Evolutionary conservation across 768 basidiomycete genomes (phyloP).

Genomic region (Grammothele lineata): DNA sequence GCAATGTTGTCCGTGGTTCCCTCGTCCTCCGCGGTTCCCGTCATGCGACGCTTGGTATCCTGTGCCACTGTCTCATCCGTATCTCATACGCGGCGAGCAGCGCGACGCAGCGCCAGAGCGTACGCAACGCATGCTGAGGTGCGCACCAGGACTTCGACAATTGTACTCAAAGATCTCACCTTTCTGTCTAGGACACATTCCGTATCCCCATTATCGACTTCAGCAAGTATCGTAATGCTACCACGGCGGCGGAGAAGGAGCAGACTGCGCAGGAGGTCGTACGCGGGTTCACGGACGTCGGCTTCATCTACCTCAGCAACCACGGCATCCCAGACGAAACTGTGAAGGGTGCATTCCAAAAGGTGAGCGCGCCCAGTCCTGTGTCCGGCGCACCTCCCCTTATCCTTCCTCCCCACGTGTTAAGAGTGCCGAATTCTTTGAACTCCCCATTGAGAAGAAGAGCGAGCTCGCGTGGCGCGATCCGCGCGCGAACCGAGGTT

Average conservation of each 20-base stretch:
- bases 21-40: conserved; percentile 1
- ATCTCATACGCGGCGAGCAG: not conserved
- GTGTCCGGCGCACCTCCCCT: too few relatives aligned
- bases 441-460: conserved; percentile 52
- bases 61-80: not conserved
- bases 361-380: conserved; percentile 37
- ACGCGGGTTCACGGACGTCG: conserved; percentile 72
- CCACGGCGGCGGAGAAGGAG: conserved; percentile 52
- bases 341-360: conserved; percentile 57
- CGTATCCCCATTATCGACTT: conserved; percentile 79
- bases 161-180: not conserved
- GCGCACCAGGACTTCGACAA: too few relatives aligned
- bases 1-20: too few relatives aligned
- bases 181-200: conserved; percentile 14
- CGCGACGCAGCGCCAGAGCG: not conserved
- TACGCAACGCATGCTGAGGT: conserved; percentile 13
- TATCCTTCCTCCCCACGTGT: not conserved
- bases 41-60: conserved; percentile 2
- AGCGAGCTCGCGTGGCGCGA: conserved; percentile 74
- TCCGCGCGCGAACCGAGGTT: conserved; percentile 82
- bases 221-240: conserved; percentile 52
- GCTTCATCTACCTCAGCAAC: conserved; percentile 73
- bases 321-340: conserved; percentile 63
- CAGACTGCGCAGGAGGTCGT: conserved; percentile 65
- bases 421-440: conserved; percentile 77